Evolutionary conservation across 352 stramenopile species (phyloP), one percentile per base, ranked within the genome.

Genomic region (Globisporangium paddicum): DNA sequence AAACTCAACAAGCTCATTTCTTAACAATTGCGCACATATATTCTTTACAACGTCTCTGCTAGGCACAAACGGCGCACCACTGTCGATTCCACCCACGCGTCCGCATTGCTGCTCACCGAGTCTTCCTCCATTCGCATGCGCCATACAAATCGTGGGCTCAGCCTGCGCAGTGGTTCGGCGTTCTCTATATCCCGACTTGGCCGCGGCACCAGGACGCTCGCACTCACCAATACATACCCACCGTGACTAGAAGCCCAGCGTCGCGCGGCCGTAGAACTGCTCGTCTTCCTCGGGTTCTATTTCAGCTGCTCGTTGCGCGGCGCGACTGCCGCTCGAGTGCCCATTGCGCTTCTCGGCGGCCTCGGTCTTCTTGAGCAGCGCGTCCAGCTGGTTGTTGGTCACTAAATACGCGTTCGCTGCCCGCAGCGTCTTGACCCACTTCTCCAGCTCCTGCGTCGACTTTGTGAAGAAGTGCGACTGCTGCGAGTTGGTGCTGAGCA

Each of bases 381-480:
- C 52, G 19, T 76, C 69, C n/a, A 78, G 42, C 7, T 70, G 63
- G 25, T 69, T 71, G 59, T 72, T 72, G 32, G 69, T 79, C 50
- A 87, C 66, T 61, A 91, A 72, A 63, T 73, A 90, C 26, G 69
- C 63, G 47, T 90, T 81, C 7, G 83, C 82, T 44, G 72, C 79
- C 26, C 84, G 79, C 56, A 95, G 63, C 13, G 82, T 86, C 50
- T 85, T 90, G 46, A 95, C 80, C 86, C 86, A 95, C 23, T 72
- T 77, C 58, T 80, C 75, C 10, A 93, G 65, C 64, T 95, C 86
- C 19, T 89, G 72, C 2, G 67, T 70, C 21, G 62, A 87, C 60
- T 82, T 82, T 19, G 86, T 89, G 68, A 89, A 93, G 60, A 95
- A 95, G 62, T 91, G 82, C 59, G 86, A 93, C 67, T 93, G 86